phyloP scores from a whole-genome alignment of 805 yeast genomes.

The Myxozyma mucilagina region DNA sequence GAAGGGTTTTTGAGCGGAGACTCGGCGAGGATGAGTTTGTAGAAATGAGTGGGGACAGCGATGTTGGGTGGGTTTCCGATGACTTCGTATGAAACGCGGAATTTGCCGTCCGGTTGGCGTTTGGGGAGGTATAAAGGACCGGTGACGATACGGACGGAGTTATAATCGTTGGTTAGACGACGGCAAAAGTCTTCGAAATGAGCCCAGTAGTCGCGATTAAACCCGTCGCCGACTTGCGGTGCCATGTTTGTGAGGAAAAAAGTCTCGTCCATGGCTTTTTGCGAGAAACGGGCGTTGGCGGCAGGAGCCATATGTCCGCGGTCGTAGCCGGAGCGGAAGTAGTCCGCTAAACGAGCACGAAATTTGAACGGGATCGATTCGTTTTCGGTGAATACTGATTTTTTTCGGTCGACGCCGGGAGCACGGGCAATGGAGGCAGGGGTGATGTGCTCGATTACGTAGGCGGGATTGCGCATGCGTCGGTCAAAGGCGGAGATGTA shows the following conservation, averaged over 20 bases:
- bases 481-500: conserved; percentile 87
- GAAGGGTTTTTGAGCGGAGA: conserved; percentile 45
- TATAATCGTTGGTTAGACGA: conserved; percentile 68
- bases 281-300: conserved; percentile 90
- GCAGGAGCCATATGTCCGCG: conserved; percentile 92
- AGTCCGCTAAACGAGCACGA: conserved; percentile 77
- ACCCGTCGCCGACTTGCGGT: conserved; percentile 97
- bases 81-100: conserved; percentile 80
- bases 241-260: conserved; percentile 86
- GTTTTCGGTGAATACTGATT: conserved; percentile 84
- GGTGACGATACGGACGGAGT: conserved; percentile 80
- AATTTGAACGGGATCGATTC: conserved; percentile 73
- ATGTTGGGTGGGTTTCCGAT: conserved; percentile 95
- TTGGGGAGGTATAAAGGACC: conserved; percentile 92
- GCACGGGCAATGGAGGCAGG: conserved; percentile 81
- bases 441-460: conserved; percentile 44
- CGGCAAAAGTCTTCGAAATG: conserved; percentile 89
- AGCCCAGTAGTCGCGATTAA: conserved; percentile 97
- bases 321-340: conserved; percentile 93
- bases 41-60: conserved; percentile 98
- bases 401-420: conserved; percentile 70
- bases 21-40: conserved; percentile 87
- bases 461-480: conserved; percentile 78
- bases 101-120: conserved; percentile 78
- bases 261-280: conserved; percentile 92